Evolutionary conservation across 306 rosid genomes (phyloP), one percentile per base, ranked within the genome.

Genomic region (Corylus avellana): DNA sequence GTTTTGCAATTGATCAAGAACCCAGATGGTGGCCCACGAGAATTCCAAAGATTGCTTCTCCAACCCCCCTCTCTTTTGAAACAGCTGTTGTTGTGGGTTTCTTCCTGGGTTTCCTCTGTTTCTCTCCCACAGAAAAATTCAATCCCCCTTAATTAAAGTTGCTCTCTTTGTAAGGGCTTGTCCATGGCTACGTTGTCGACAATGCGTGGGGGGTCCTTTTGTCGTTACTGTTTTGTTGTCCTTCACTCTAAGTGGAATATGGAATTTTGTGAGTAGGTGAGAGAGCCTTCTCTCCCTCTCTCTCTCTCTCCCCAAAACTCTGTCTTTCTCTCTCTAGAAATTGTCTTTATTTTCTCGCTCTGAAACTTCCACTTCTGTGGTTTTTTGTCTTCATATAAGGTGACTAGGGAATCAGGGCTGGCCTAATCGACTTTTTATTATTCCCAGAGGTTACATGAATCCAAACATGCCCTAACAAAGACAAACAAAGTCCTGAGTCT

Each of bases 401-500:
- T 84, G 87, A 92, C 88, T 76, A 72, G 86, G 91, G 97, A 91
- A 93, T 89, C 84, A 80, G 82, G 83, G 85, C 32, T 56, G 86
- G 85, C 85, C 72, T 71, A 37, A 10, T 11, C 25, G 53, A 25
- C 69, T 66, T 79, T 47, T 35, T 25, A 89, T 86, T 87, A 87
- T 91, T 91, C 94, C 80, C 22, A 79, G 86, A 79, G 85, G 79
- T 44, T 67, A 79, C 54, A 75, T 62, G 73, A 77, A 81, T 72
- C 85, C 98, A 93, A 91, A 87, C 89, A 85, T 39, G 86, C 76
- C 75, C 81, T 48, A 85, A 86, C 97, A 91, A 90, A 80, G 88
- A 90, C 94, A 93, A 88, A 87, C 85, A 76, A 49, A 78, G 53
- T 72, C 73, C 87, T 78, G 74, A 75, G 68, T 76, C 76, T 84